Base-by-base conservation (phyloP, 2,329 filamentous ascomycete species). In the Pleomassaria siparia region DNA sequence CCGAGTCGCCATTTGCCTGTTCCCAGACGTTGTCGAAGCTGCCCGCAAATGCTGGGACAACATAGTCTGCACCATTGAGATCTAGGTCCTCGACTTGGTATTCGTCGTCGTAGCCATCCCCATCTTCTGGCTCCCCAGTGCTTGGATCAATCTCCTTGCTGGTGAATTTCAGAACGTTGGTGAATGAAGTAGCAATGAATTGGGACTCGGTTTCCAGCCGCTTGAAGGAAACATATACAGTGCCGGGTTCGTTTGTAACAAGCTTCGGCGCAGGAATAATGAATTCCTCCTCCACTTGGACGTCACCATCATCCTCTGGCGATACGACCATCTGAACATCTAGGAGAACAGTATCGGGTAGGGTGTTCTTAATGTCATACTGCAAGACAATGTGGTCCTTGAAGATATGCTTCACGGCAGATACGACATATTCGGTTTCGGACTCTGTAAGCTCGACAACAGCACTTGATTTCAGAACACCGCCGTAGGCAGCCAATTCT, bases 11-110 rank as follows among this genome's bases (percentile, higher is more conserved):
- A 44, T 89, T 90, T 44, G 92, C 84, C 72, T 95, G 89, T 72
- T 95, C 90, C 92, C 92, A 99, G 40, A 97, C 83, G 64, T 95
- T 90, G 67, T 89, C 90, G 70, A 97, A 99, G 78, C 90, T 95
- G 69, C 91, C 88, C 15, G 91, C 91, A 71, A 95, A 99, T 2
- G 90, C 87, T 16, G 94, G 94, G 40, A 96, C 82, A 53, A 99
- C 85, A 72, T 96, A 99, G 72, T 99, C 94, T 58, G 90, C 91
- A 49, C 92, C 94, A 15, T 84, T 82, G 51, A 99, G 83, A 53
- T 96, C 91, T 51, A 97, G 84, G 67, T 96, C 91, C 53, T 94
- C 90, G 50, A 97, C 88, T 74, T 96, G 89, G 68, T 99, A 99
- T 75, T 99, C 94, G 65, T 99, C 94, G 44, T 97, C 92, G 71